A percentile compares a stretch with the other conserved stretches of the same genome.
phyloP scores from a whole-genome alignment of 352 stramenopile species.

The Aphanomyces invadans region DNA sequence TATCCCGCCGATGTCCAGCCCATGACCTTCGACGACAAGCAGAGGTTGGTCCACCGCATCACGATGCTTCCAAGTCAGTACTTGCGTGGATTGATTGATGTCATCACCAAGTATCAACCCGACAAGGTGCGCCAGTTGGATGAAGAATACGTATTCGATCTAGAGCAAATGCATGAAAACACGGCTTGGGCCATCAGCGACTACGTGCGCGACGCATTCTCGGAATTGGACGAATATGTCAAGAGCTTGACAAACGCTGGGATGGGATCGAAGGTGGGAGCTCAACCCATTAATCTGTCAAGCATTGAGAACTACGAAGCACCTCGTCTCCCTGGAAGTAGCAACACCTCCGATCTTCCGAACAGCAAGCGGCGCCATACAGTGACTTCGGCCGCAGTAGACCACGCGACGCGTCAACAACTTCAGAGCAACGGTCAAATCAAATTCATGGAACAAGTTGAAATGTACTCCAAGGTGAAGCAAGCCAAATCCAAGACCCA shows the following conservation, averaged over 20 bases:
- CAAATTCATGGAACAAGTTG: conserved; percentile 82
- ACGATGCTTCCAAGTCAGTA: conserved; percentile 80
- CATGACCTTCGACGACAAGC: conserved; percentile 80
- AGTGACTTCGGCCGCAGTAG: conserved; percentile 17
- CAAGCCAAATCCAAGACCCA: conserved; percentile 82
- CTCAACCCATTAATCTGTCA: not conserved
- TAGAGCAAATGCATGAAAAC: conserved; percentile 85
- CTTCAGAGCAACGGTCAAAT: conserved; percentile 35
- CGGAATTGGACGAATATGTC: conserved; percentile 79
- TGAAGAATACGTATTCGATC: conserved; percentile 80
- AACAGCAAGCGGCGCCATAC: conserved; percentile 14
- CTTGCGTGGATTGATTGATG: conserved; percentile 73
- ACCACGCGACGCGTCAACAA: conserved; percentile 19
- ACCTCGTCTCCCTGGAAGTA: not conserved
- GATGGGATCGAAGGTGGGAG: not conserved
- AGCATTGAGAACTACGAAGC: conserved; percentile 24
- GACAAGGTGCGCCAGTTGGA: conserved; percentile 81
- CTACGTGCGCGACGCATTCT: conserved; percentile 82
- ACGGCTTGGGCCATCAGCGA: conserved; percentile 82
- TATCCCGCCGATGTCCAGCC: conserved; percentile 76
- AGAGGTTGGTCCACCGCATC: conserved; percentile 79
- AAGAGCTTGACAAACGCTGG: conserved; percentile 19
- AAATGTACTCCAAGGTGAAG: conserved; percentile 85
- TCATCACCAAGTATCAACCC: conserved; percentile 84
- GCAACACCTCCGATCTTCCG: not conserved